Evolutionary conservation across 495 filamentous ascomycete species (phyloP), one percentile per base, ranked within the genome.

Genomic region (Aspergillus leporis): DNA sequence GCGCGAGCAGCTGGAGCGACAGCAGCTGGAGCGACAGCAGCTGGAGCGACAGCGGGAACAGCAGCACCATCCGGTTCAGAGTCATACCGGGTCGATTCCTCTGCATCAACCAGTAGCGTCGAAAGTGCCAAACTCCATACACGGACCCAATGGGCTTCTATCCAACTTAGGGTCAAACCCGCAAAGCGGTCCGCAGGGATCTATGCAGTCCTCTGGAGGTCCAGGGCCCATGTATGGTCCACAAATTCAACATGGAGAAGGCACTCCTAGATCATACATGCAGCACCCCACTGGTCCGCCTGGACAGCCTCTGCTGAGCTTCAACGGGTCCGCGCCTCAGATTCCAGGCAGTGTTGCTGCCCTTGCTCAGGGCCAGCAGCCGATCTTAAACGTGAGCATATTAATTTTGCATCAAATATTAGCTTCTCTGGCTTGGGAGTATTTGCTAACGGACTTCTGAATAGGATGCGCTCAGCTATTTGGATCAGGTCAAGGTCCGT

Each of bases 401-500:
- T 40, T 21, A 55, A 16, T 13, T 51, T 12, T 38, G 12, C 14
- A 34, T 40, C 34, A 16, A 32, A 48, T 16, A 12, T 47, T 2
- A 23, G 22, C n/a, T 18, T 31, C 16, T 4, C 45, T 30, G 53
- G 46, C 21, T 14, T 18, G n/a, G 51, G 34, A 5, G 18, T 18
- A 4, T 28, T 28, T 32, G 45, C 45, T 57, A 28, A 57, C 36
- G 0, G n/a, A 34, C 22, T 23, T 14, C 25, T 61, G 28, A 66
- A 47, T 69, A 95, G 91, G 94, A 98, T 79, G 94, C 94, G 18
- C 81, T 99, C 14, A 97, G 91, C 71, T 99, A 99, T 70, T 82
- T 99, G 36, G 94, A 99, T 71, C 95, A 98, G 70, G 94, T 99
- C 59, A 99, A 99, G 74, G 93, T 97, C 48, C 92, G 96, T 63